A percentile compares a stretch with the other conserved stretches of the same genome.
These are phyloP conservation scores for Bipolaris zeicola DNA, from an alignment of 2,329 filamentous ascomycete species.

Conservation along the genomic window DNA sequence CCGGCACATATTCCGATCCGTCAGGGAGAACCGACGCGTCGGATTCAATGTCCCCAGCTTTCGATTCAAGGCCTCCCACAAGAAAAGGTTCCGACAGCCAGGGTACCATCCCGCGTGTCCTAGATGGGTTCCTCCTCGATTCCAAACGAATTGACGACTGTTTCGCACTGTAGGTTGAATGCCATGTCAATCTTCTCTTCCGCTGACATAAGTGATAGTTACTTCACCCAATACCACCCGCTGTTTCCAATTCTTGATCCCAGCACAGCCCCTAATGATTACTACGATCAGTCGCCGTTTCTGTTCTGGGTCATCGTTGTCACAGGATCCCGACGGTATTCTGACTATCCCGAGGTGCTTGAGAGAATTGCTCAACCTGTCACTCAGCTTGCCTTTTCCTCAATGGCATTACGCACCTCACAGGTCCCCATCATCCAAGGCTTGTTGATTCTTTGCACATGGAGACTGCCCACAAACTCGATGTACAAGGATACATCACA, in stretches of 20 bases:
- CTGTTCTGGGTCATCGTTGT: slow-evolving; percentile 51
- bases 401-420: slow-evolving; percentile 45
- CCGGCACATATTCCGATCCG: slow-evolving; percentile 37
- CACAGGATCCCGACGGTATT: slow-evolving; percentile 48
- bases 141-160: slow-evolving; percentile 43
- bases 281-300: slow-evolving; percentile 43
- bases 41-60: slow-evolving; percentile 40
- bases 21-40: slow-evolving; percentile 35
- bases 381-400: slow-evolving; percentile 46
- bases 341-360: slow-evolving; percentile 44
- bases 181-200: background rate
- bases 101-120: slow-evolving; percentile 32
- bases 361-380: slow-evolving; percentile 42
- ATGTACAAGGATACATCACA: slow-evolving; percentile 51
- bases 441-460: slow-evolving; percentile 49
- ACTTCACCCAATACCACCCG: slow-evolving; percentile 43
- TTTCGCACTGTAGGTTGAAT: slow-evolving; percentile 38
- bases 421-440: slow-evolving; percentile 50
- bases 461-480: slow-evolving; percentile 50
- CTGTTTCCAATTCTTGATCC: slow-evolving; percentile 44
- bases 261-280: slow-evolving; percentile 39
- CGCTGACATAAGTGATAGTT: slow-evolving; percentile 32
- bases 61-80: slow-evolving; percentile 31
- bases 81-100: slow-evolving; percentile 29
- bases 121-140: slow-evolving; percentile 44